Evolutionary conservation across 1,284 basidiomycete genomes (phyloP).

Genomic region (Golubevia sp.): DNA sequence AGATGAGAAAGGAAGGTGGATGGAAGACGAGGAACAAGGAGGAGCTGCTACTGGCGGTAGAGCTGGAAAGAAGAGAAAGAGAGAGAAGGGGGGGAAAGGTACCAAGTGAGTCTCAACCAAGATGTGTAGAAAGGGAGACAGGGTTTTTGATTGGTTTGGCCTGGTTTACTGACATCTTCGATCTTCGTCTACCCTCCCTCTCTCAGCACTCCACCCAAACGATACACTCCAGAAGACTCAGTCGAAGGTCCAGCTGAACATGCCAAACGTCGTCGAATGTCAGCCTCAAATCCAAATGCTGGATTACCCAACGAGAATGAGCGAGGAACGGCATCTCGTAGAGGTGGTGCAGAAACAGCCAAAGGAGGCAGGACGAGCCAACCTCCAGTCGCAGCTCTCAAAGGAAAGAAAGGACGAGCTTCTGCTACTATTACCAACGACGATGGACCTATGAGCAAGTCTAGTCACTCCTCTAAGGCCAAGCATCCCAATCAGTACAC

Average conservation of each 20-base stretch:
- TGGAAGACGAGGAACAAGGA: constrained; percentile 21
- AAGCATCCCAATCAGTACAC: constrained; percentile 59
- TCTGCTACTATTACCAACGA: background rate
- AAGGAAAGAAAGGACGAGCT: background rate
- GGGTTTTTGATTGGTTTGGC: background rate
- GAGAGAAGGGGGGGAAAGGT: constrained; percentile 21
- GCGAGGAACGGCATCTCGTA: background rate
- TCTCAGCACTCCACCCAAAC: background rate
- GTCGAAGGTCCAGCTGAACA: constrained; percentile 10
- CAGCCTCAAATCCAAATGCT: constrained; percentile 3
- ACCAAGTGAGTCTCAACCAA: constrained; percentile 9
- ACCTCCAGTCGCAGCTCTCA: no score
- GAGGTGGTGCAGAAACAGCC: background rate
- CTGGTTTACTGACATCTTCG: background rate
- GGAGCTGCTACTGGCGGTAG: no score
- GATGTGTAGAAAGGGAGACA: no score
- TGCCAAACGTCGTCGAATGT: constrained; percentile 38
- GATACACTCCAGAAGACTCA: background rate
- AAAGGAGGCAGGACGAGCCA: background rate
- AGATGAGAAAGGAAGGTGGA: constrained; percentile 17
- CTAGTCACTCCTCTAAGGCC: constrained; percentile 16
- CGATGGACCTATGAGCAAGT: background rate
- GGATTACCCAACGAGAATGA: background rate
- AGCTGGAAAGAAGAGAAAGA: constrained; percentile 29
- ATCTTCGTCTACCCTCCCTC: background rate